A percentile compares a stretch with the other conserved stretches of the same genome.
These are phyloP conservation scores for Aspergillus aculeatus DNA, from an alignment of 2,329 filamentous ascomycete species.

Conservation along the genomic window DNA sequence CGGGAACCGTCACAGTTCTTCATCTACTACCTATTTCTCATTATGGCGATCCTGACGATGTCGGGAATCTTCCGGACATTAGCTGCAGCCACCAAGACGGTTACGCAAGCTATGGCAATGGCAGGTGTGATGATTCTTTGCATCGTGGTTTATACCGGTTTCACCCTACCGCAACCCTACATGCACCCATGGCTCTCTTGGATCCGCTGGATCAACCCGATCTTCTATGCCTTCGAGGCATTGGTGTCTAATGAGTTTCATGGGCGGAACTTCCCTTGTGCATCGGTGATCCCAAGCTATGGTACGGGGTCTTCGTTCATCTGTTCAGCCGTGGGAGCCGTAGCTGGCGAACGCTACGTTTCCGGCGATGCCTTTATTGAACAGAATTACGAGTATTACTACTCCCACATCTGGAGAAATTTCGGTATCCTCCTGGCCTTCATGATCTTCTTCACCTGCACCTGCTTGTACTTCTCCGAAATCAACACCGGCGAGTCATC, in stretches of 20 bases:
- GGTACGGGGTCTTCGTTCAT: constrained; percentile 30
- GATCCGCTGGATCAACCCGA: constrained; percentile 35
- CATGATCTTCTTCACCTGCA: constrained; percentile 57
- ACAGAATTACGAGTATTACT: constrained; percentile 56
- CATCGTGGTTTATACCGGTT: constrained; percentile 38
- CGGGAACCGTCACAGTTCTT: constrained; percentile 54
- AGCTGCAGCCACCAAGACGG: constrained; percentile 41
- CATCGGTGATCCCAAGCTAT: constrained; percentile 19
- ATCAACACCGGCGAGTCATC: constrained; percentile 62
- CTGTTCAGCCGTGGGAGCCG: constrained; percentile 59
- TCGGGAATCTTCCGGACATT: constrained; percentile 55
- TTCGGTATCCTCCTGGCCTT: constrained; percentile 68
- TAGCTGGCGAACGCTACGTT: constrained; percentile 54
- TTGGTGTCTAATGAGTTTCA: constrained; percentile 35
- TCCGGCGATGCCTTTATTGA: constrained; percentile 59
- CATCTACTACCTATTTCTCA: constrained; percentile 54
- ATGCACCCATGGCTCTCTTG: constrained; percentile 53
- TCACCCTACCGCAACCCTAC: constrained; percentile 39
- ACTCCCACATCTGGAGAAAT: constrained; percentile 64
- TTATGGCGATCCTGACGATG: constrained; percentile 53
- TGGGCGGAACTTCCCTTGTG: constrained; percentile 23
- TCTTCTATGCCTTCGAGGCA: constrained; percentile 33
- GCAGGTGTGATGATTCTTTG: constrained; percentile 32
- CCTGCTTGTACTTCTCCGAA: constrained; percentile 54
- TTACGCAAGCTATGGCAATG: constrained; percentile 55